phyloP scores from a whole-genome alignment of 352 stramenopile species.

The Phytophthora rubi region DNA sequence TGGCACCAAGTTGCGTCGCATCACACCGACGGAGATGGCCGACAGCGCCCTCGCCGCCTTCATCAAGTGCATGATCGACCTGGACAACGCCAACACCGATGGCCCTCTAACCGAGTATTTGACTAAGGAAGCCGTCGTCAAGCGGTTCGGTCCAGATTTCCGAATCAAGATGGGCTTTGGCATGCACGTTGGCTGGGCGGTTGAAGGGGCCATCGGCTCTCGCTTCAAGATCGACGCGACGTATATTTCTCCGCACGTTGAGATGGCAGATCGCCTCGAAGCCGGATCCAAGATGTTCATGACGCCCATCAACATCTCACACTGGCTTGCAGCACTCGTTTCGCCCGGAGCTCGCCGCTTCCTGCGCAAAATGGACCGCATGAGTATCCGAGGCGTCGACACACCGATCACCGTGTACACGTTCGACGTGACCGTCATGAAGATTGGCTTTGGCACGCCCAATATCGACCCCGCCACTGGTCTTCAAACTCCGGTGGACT shows the following conservation, averaged over 20 bases:
- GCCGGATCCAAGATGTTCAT: constrained; percentile 94
- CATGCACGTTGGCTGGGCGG: constrained; percentile 96
- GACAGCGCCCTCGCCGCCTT: constrained; percentile 95
- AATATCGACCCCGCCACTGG: constrained; percentile 70
- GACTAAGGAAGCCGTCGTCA: constrained; percentile 72
- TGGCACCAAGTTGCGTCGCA: constrained; percentile 65
- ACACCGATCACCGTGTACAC: constrained; percentile 87
- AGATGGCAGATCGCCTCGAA: constrained; percentile 94
- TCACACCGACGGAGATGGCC: constrained; percentile 91
- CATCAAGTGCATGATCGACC: constrained; percentile 93
- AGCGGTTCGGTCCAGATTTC: constrained; percentile 82
- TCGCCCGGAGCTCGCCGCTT: constrained; percentile 76
- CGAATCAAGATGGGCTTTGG: constrained; percentile 95
- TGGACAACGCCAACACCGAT: constrained; percentile 85
- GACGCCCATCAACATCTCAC: constrained; percentile 85
- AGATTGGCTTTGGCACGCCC: constrained; percentile 75
- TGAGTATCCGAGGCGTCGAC: constrained; percentile 85
- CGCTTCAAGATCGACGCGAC: constrained; percentile 97
- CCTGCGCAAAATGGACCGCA: constrained; percentile 84
- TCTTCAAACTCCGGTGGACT: constrained; percentile 74
- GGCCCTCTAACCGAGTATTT: constrained; percentile 78
- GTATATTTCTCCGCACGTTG: constrained; percentile 96
- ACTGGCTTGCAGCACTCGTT: constrained; percentile 80
- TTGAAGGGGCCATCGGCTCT: constrained; percentile 96
- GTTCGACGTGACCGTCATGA: constrained; percentile 86